Conservation (phyloP, 2,329 filamentous ascomycete genomes). For the Cladophialophora psammophila region DNA sequence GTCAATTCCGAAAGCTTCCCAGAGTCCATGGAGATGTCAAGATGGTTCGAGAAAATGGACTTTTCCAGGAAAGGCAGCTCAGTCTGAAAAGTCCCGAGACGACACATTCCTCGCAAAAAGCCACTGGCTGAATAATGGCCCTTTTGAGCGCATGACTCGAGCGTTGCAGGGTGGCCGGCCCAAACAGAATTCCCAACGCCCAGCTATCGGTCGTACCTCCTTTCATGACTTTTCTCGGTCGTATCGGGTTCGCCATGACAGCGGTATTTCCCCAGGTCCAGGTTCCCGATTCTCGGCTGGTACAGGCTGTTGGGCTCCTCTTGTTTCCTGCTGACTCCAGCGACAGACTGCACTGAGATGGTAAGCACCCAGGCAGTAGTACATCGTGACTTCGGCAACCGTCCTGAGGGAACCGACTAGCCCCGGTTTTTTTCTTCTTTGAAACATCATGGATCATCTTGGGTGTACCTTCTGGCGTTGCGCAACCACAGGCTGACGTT, state of each 20-base stretch:
- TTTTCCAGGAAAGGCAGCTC: slow-evolving; percentile 15
- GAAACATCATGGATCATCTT: slow-evolving; percentile 12
- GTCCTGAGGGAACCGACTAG: background rate
- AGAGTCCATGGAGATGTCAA: background rate
- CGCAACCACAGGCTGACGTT: slow-evolving; percentile 17
- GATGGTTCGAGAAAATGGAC: slow-evolving; percentile 17
- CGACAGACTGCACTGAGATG: background rate
- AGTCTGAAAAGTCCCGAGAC: background rate
- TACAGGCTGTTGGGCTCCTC: background rate
- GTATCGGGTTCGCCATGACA: slow-evolving; percentile 3
- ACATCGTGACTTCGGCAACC: slow-evolving; percentile 12
- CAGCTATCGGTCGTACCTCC: background rate
- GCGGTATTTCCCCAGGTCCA: background rate
- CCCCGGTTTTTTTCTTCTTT: slow-evolving; percentile 6
- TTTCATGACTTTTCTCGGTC: background rate
- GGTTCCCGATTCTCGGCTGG: background rate
- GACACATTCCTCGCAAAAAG: background rate
- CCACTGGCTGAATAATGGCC: slow-evolving; percentile 11
- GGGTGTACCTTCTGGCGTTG: slow-evolving; percentile 2
- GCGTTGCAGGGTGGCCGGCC: background rate
- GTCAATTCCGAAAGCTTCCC: slow-evolving; percentile 6
- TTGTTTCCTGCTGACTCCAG: slow-evolving; percentile 11
- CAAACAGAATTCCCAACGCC: background rate
- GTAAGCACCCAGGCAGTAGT: slow-evolving; percentile 16
- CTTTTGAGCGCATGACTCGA: background rate